Evolutionary conservation across 1,284 basidiomycete species (phyloP), one percentile per base, ranked within the genome.

Genomic region (Blastosporella zonata): DNA sequence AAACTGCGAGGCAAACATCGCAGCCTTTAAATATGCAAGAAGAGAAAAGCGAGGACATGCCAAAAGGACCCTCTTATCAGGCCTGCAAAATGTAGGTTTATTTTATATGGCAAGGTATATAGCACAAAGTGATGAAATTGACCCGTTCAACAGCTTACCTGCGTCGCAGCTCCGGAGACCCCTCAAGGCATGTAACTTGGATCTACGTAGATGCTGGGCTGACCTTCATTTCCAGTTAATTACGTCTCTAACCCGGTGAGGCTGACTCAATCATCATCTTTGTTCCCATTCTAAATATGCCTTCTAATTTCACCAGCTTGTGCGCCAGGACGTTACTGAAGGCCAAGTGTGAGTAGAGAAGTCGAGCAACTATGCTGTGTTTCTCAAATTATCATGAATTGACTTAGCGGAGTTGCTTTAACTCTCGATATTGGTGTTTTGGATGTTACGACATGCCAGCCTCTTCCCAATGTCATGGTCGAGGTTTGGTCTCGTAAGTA

Each of bases 401-500:
- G n/a, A 18, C 22, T 13, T 35, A 67, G 74, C 7, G 81, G 79
- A 27, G 65, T 82, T 9, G 64, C 69, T 27, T 67, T 82, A 57
- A 64, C 68, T 9, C 71, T 81, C 58, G 77, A 82, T 55, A 72
- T 82, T 33, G 78, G 77, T 44, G 67, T 82, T 41, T 72, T 83
- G 56, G 78, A 84, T 58, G 72, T 77, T 9, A 68, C 74, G 39
- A 81, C 78, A 2, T 82, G 81, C 65, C 60, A 76, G 54, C 78
- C 80, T n/a, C 60, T 81, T 5, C 57, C 67, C 20, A 69, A 75
- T 60, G 75, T 72, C 28, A 71, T 82, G 54, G 77, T 82, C 35
- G 83, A 86, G 55, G 67, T 85, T 38, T 86, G 83, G 70, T 64
- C 63, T 43, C 52, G 69, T 71, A 47, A 57, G 64, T 46, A 17